Evolutionary conservation across 2,329 filamentous ascomycete genomes (phyloP).

Genomic region (Metarhizium album): DNA sequence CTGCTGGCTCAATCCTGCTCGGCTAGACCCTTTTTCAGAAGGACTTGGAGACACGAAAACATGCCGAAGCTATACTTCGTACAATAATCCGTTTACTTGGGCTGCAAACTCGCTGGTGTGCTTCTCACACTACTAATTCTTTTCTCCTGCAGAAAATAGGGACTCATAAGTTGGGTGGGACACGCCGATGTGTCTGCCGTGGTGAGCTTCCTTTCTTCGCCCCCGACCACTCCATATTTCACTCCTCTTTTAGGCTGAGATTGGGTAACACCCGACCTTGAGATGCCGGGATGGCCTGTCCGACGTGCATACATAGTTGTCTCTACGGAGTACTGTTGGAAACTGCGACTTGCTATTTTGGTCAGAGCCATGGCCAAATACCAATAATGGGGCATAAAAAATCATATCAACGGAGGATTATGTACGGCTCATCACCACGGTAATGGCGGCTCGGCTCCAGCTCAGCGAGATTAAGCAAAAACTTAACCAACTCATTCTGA

Average conservation of each 20-base stretch:
- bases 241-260: background rate
- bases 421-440: background rate
- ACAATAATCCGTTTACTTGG: background rate
- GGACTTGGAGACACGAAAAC: background rate
- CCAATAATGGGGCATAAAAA: background rate
- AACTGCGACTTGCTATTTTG: no score
- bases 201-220: background rate
- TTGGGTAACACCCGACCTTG: background rate
- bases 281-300: background rate
- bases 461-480: background rate
- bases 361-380: background rate
- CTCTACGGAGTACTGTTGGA: constrained; percentile 3
- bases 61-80: no score
- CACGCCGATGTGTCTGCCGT: no score
- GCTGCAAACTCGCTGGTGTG: background rate
- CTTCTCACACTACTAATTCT: background rate
- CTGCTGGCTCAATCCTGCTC: background rate
- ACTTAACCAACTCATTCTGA: background rate
- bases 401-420: background rate
- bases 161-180: no score
- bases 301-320: background rate
- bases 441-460: background rate
- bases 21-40: background rate
- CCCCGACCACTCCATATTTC: background rate
- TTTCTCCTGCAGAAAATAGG: background rate